Conservation (phyloP, 2,329 filamentous ascomycete genomes). For the Calonectria pseudoturangicola region DNA sequence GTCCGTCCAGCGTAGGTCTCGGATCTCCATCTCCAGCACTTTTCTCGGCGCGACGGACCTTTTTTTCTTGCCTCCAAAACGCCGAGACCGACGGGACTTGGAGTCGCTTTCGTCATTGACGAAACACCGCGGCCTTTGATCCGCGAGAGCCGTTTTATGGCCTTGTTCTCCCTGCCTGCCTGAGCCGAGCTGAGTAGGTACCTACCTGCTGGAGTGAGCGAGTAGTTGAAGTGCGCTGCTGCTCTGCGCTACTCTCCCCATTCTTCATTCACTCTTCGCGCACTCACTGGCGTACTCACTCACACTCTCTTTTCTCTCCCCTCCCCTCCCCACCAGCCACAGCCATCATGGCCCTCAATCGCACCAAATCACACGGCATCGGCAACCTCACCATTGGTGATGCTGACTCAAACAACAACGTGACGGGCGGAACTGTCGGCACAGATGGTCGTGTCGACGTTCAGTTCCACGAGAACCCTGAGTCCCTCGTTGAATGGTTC, state of each 20-base stretch:
- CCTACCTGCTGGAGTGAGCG: background rate
- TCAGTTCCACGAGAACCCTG: slow-evolving; percentile 56
- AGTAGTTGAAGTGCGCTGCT: too few species aligned
- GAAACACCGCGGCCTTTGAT: background rate
- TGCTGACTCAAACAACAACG: slow-evolving; percentile 42
- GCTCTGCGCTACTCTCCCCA: background rate
- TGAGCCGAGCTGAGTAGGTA: too few species aligned
- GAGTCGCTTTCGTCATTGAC: background rate
- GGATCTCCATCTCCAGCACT: background rate
- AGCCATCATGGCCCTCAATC: slow-evolving; percentile 54
- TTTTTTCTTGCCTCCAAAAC: background rate
- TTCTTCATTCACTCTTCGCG: too few species aligned
- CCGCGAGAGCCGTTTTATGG: background rate
- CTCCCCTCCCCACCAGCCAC: background rate
- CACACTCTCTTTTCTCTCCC: background rate
- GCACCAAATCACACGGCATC: slow-evolving; percentile 53
- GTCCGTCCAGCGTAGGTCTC: background rate
- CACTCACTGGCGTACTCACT: too few species aligned
- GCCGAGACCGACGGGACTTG: background rate
- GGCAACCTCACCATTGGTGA: slow-evolving; percentile 55
- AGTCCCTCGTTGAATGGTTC: slow-evolving; percentile 54
- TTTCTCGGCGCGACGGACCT: background rate
- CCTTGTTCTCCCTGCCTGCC: background rate
- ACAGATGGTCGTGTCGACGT: slow-evolving; percentile 57
- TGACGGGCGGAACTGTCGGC: slow-evolving; percentile 53